These are phyloP conservation scores for Bauhinia variegata DNA, from an alignment of 306 rosid species.

Conservation along the genomic window DNA sequence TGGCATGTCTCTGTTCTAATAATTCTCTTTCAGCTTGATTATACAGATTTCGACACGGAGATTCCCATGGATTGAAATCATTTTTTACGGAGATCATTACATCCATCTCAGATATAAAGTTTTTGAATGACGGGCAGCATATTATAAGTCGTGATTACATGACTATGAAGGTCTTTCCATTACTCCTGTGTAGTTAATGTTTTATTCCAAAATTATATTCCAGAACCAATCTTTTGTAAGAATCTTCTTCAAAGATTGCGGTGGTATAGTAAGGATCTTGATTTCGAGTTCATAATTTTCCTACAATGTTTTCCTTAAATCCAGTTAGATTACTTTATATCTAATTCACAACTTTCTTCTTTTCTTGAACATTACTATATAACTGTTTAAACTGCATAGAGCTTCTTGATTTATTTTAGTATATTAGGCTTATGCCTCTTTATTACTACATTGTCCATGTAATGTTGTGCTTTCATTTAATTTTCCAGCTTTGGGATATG, in stretches of 20 bases:
- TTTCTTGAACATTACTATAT: background rate
- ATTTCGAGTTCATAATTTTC: constrained; percentile 4
- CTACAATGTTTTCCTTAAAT: background rate
- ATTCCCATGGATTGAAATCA: constrained; percentile 48
- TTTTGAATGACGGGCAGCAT: constrained; percentile 58
- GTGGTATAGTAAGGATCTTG: background rate
- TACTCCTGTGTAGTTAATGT: background rate
- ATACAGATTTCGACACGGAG: constrained; percentile 62
- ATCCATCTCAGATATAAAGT: constrained; percentile 65
- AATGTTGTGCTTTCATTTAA: constrained; percentile 6
- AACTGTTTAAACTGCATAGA: background rate
- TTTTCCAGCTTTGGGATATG: constrained; percentile 70
- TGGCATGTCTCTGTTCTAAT: constrained; percentile 24
- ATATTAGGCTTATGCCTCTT: background rate
- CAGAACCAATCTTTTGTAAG: constrained; percentile 13
- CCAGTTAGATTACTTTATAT: background rate
- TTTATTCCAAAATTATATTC: background rate
- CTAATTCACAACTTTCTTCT: background rate
- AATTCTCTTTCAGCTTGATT: constrained; percentile 40
- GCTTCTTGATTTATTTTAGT: background rate
- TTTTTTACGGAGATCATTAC: constrained; percentile 60
- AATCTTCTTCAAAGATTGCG: background rate
- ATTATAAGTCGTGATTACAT: constrained; percentile 73
- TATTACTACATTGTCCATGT: background rate
- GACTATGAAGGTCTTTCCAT: constrained; percentile 60